phyloP scores from a whole-genome alignment of 805 yeast genomes.

The Hyphopichia homilentoma region DNA sequence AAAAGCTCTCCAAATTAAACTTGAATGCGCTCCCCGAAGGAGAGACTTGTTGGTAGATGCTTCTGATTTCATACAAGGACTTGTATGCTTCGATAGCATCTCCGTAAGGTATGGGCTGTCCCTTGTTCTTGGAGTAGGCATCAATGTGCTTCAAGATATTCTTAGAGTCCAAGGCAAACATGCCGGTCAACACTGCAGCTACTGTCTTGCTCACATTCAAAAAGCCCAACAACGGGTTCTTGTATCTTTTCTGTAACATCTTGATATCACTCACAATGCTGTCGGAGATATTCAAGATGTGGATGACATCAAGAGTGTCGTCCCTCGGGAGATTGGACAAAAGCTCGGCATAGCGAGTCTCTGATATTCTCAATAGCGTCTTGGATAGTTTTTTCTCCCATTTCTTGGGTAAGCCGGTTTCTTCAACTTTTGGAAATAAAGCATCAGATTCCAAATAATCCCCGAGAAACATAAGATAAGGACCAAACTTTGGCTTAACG shows the following conservation, averaged over 20 bases:
- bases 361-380: slow-evolving; percentile 32
- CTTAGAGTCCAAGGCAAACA: slow-evolving; percentile 52
- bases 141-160: slow-evolving; percentile 49
- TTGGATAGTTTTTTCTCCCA: slow-evolving; percentile 43
- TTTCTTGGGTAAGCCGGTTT: slow-evolving; percentile 36
- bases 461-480: slow-evolving; percentile 46
- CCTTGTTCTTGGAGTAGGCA: slow-evolving; percentile 31
- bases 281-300: slow-evolving; percentile 56
- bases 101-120: slow-evolving; percentile 39
- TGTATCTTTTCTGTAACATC: slow-evolving; percentile 55
- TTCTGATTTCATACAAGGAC: slow-evolving; percentile 49
- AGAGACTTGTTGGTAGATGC: slow-evolving; percentile 46
- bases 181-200: slow-evolving; percentile 46
- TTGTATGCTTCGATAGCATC: slow-evolving; percentile 59
- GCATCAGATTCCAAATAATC: slow-evolving; percentile 48
- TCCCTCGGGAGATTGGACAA: slow-evolving; percentile 55
- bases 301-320: slow-evolving; percentile 47
- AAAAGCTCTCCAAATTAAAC: slow-evolving; percentile 54
- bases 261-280: slow-evolving; percentile 47
- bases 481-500: slow-evolving; percentile 56
- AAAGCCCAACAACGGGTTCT: slow-evolving; percentile 56
- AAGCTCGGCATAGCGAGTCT: slow-evolving; percentile 34
- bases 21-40: slow-evolving; percentile 38
- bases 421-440: slow-evolving; percentile 31
- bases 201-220: slow-evolving; percentile 49